Evolutionary conservation across 2,329 filamentous ascomycete genomes (phyloP).

Genomic region (Pseudocercospora pini-densiflorae): DNA sequence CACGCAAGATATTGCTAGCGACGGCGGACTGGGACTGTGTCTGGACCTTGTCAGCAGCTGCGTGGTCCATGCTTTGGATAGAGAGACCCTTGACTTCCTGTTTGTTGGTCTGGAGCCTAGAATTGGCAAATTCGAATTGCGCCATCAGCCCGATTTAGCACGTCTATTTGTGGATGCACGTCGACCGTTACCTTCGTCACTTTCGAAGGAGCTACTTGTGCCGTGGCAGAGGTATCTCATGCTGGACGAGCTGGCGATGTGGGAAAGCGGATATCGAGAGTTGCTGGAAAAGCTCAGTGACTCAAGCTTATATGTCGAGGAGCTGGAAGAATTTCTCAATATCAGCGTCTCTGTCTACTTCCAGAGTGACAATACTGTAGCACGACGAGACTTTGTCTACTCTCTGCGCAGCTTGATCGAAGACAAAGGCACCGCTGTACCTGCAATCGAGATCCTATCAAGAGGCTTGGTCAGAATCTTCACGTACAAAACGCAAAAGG

Average conservation of each 20-base stretch:
- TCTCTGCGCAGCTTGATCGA: slow-evolving; percentile 23
- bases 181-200: slow-evolving; percentile 24
- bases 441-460: slow-evolving; percentile 26
- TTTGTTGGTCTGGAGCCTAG: slow-evolving; percentile 21
- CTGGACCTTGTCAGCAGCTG: slow-evolving; percentile 25
- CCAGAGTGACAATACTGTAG: slow-evolving; percentile 21
- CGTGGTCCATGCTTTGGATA: slow-evolving; percentile 18
- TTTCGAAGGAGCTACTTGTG: slow-evolving; percentile 25
- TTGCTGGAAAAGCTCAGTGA: slow-evolving; percentile 27
- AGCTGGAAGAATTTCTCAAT: slow-evolving; percentile 29
- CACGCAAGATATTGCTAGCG: slow-evolving; percentile 17
- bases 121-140: slow-evolving; percentile 26
- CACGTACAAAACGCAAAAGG: slow-evolving; percentile 31
- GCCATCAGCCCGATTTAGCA: slow-evolving; percentile 29
- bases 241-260: slow-evolving; percentile 29
- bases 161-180: slow-evolving; percentile 31
- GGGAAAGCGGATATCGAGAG: slow-evolving; percentile 25
- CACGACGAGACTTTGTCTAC: slow-evolving; percentile 28
- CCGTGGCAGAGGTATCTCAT: slow-evolving; percentile 30
- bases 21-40: slow-evolving; percentile 24
- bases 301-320: slow-evolving; percentile 22
- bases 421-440: slow-evolving; percentile 14
- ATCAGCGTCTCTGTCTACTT: slow-evolving; percentile 29
- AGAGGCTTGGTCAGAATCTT: slow-evolving; percentile 30
- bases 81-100: slow-evolving; percentile 20